phyloP scores from a whole-genome alignment of 768 basidiomycete genomes.

The Rhizopogon roseolus region DNA sequence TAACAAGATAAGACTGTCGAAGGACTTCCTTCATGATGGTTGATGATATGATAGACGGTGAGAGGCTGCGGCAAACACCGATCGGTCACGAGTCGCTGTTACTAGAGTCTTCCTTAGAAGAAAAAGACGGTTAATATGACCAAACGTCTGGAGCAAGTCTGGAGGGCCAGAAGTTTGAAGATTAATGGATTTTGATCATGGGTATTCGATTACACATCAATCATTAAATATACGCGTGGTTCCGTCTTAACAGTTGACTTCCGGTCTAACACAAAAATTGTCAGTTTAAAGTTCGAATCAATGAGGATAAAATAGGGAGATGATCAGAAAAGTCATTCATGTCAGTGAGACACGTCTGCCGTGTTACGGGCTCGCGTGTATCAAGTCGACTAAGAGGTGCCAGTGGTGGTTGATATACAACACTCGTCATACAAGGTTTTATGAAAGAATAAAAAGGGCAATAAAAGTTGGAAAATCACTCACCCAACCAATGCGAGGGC shows the following conservation, averaged over 20 bases:
- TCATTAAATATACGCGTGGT: neutral
- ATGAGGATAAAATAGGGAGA: conserved; percentile 1
- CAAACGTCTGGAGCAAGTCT: too few relatives aligned
- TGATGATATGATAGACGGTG: too few relatives aligned
- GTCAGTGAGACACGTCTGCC: conserved; percentile 62
- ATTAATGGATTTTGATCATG: neutral
- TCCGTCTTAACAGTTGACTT: neutral
- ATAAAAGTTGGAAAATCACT: neutral
- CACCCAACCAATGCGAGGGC: neutral
- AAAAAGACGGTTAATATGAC: neutral
- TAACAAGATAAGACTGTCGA: neutral
- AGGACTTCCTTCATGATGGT: too few relatives aligned
- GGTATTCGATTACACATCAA: neutral
- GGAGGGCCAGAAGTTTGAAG: neutral
- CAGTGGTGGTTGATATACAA: conserved; percentile 71
- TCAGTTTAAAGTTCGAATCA: conserved; percentile 11
- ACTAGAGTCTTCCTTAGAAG: too few relatives aligned
- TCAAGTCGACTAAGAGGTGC: conserved; percentile 92
- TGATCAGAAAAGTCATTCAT: conserved; percentile 61
- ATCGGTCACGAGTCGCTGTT: too few relatives aligned
- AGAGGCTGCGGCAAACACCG: too few relatives aligned
- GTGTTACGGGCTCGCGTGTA: conserved; percentile 28
- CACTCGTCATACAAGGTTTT: conserved; percentile 60
- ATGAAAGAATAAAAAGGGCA: too few relatives aligned
- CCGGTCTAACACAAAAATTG: neutral